Evolutionary conservation across 768 basidiomycete species (phyloP), one percentile per base, ranked within the genome.

Genomic region (Pleurotus platypus): DNA sequence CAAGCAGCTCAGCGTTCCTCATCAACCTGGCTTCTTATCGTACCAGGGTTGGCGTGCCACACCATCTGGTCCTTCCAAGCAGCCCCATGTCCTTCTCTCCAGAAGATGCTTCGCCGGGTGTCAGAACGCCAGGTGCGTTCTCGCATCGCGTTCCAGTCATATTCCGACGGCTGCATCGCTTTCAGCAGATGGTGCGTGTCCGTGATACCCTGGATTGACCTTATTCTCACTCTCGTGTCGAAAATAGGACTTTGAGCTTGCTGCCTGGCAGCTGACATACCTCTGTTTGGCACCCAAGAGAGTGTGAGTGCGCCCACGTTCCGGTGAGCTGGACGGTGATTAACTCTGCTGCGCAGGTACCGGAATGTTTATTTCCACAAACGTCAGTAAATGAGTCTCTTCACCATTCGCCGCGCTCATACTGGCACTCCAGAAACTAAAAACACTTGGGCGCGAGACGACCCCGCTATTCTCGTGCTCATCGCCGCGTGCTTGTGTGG

Each of bases 341-440:
- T 48, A 54, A 49, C 16, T 50, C 4, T 2, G 42, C 16, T 45
- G 26, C 6, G 6, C 64, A 93, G 91, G 15, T 94, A 97, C 71
- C 87, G 94, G 49, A 96, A 98, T 72, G 95, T 97, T 5, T 98
- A 98, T 69, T 97, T 95, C 67, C 95, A 97, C 74, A 95, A 95
- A 73, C 92, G 95, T 95, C 67, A 66, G 87, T 71, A 20, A 24
- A 30, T 8, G 30, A 30, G 3, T 30, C 30, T 30, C 30, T 3
- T 30, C 30, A 30, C 2, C 30, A 30, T 30, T 30, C 30, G 8
- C 30, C 30, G 8, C 30, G 27, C 26, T 46, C 2, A 40, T 7
- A 9, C 37, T 0, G 24, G 48, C 4, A 18, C n/a, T 2, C 60
- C 72, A 91, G 94, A 98, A 78, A 98, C 95, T n/a, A 98, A 97